These are phyloP conservation scores for Tuber indicum DNA, from an alignment of 495 filamentous ascomycete species.

Conservation along the genomic window DNA sequence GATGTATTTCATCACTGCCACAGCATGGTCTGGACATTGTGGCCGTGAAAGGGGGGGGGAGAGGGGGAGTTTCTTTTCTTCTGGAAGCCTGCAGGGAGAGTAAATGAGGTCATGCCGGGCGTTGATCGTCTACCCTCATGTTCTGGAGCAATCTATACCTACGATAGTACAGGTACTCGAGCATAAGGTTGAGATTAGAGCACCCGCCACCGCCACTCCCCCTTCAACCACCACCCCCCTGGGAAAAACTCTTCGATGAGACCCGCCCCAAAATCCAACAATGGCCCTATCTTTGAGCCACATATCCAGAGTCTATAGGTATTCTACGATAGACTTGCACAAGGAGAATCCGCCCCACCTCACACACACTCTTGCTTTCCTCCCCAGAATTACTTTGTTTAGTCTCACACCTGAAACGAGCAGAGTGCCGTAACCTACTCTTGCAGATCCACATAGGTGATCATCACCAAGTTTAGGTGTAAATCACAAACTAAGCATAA, in stretches of 20 bases:
- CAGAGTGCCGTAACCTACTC: not conserved
- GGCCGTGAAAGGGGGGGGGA: not conserved
- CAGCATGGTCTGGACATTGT: not conserved
- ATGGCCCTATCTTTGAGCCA: not conserved
- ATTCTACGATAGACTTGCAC: too few species aligned
- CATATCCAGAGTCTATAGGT: not conserved
- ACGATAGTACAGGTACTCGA: too few species aligned
- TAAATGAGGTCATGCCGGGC: not conserved
- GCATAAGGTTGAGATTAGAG: not conserved
- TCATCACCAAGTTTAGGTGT: not conserved
- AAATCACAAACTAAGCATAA: not conserved
- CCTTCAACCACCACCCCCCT: not conserved
- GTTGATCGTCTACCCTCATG: not conserved
- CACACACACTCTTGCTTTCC: too few species aligned
- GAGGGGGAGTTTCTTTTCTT: too few species aligned
- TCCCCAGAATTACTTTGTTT: not conserved
- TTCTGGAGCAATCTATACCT: not conserved
- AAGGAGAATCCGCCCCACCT: not conserved
- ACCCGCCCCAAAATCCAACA: not conserved
- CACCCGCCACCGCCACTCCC: not conserved
- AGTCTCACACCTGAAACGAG: not conserved
- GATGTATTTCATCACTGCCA: not conserved
- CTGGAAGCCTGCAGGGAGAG: not conserved
- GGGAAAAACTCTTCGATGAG: not conserved
- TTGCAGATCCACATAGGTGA: not conserved